Base-by-base conservation (phyloP, 1,284 basidiomycete genomes). In the Ceratobasidium theobromae region DNA sequence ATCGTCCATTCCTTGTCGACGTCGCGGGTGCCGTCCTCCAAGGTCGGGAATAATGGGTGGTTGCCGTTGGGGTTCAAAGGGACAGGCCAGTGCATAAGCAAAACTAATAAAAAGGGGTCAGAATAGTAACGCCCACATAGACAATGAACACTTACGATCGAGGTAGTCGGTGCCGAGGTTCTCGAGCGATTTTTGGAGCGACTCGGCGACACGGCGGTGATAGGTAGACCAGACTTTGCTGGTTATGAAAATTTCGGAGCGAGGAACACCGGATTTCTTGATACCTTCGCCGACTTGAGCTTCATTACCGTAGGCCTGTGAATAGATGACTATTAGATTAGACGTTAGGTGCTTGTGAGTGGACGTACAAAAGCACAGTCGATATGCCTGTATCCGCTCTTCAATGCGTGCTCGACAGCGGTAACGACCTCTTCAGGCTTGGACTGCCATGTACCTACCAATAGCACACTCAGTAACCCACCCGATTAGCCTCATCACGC, bases 241-340 rank as follows among this genome's bases (percentile, higher is more conserved):
- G 28, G 82, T 82, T 72, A 95, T 85, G 76, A 91, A 95, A 69
- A 96, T 82, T 69, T 95, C 88, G 46, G 84, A 82, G 69, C 93
- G 84, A 57, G 86, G 85, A 23, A 95, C 83, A 33, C 91, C 92
- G 58, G 87, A 88, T 48, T 81, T 82, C 72, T 82, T 84, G 76
- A 96, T 86, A 18, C 92, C 93, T 70, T 88, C 82, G 11, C 92
- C 93, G 27, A 96, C 92, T 73, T 91, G 87, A 72, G 87, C 85
- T 76, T 96, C 90, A 72, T 92, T 92, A 67, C 84, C 82, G 72
- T 89, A 87, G 6, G 75, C 80, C 60, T 64, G 25, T 53, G 16
- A 16, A 28, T 9, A 21, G 25, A 16, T n/a, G 23, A 38, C 83
- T 32, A 32, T 51, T 16, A 53, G 30, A 21, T n/a, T 14, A 45